A percentile compares a stretch with the other conserved stretches of the same genome.
phyloP scores from a whole-genome alignment of 23 red algal species.

The Gracilaria gracilis region DNA sequence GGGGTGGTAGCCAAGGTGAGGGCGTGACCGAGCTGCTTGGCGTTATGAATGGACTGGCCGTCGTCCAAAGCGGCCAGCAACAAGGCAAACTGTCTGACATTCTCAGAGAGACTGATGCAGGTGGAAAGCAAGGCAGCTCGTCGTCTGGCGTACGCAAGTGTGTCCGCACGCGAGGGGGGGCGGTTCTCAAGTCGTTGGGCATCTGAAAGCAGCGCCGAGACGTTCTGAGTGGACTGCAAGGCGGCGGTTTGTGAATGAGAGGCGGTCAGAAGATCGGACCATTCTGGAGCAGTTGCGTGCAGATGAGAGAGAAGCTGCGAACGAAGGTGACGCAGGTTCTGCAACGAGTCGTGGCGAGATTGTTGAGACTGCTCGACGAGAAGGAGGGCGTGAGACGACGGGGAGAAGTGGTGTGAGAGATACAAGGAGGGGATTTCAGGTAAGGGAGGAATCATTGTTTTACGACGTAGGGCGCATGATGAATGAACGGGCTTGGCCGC shows the following conservation, averaged over 20 bases:
- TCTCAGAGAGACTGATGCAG: slow-evolving; percentile 1
- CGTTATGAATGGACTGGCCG: not conserved
- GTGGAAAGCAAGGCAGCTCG: slow-evolving; percentile 41
- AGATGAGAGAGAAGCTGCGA: not conserved
- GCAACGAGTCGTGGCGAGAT: not conserved
- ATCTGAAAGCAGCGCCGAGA: not conserved
- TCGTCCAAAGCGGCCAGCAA: not conserved
- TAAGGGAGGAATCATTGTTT: not conserved
- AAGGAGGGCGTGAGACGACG: slow-evolving; percentile 7
- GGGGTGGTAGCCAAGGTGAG: not conserved
- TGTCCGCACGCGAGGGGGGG: not conserved
- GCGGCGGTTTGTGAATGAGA: not conserved
- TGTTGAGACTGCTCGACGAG: not conserved
- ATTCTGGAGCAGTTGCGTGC: slow-evolving; percentile 9
- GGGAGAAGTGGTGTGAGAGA: slow-evolving; percentile 19
- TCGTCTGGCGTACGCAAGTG: not conserved
- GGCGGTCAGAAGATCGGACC: slow-evolving; percentile 8
- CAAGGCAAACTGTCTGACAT: slow-evolving; percentile 9
- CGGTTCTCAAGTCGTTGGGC: not conserved
- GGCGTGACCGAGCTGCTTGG: not conserved
- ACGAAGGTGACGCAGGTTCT: slow-evolving; percentile 1
- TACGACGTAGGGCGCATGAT: not conserved
- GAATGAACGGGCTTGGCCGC: too few relatives aligned
- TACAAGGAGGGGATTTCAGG: not conserved
- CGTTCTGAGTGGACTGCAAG: not conserved